Base-by-base conservation (phyloP, 164 flowering plant species). In the Chimonanthus praecox region DNA sequence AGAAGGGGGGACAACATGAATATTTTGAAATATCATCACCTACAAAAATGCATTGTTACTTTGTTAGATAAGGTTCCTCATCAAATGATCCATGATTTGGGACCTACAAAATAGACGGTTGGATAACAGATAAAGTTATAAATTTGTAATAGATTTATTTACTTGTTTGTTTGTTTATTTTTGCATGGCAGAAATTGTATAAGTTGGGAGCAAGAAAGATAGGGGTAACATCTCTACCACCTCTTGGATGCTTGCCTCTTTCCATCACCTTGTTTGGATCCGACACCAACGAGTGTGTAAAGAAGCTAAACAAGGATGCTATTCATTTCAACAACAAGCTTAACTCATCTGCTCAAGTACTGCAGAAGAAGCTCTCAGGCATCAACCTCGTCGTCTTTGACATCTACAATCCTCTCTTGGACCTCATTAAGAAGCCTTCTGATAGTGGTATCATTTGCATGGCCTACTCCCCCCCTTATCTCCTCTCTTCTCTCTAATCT, bases 171-270 rank as follows among this genome's bases (percentile, higher is more conserved):
- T 51, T 51, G 58, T 7, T 13, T 51, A 51, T 13, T 51, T 51
- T 60, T 44, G n/a, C 58, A n/a, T 68, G 46, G 78, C 92, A 94
- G 97, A 85, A 77, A 73, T 75, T 93, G 58, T 87, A 93, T 77
- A 77, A 68, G 20, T 68, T 87, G 75, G 97, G 97, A 47, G 95
- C 82, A 44, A 85, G 90, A 79, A 91, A 88, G 81, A 88, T 95
- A 6, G 93, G 92, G 18, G 91, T 90, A 44, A 89, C 92, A 65
- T 82, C 68, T 49, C 78, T 93, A 58, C 94, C 97, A 10, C 99
- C 99, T 13, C 51, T 80, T 0, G 99, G 99, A 44, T 95, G 98
- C 81, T 78, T 95, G 78, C 99, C 99, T 0, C 95, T 94, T 58
- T 83, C 91, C 43, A 87, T 90, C 71, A 91, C 94, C 13, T 78